Conservation (phyloP, 2,329 filamentous ascomycete species). For the Fusarium sp. region DNA sequence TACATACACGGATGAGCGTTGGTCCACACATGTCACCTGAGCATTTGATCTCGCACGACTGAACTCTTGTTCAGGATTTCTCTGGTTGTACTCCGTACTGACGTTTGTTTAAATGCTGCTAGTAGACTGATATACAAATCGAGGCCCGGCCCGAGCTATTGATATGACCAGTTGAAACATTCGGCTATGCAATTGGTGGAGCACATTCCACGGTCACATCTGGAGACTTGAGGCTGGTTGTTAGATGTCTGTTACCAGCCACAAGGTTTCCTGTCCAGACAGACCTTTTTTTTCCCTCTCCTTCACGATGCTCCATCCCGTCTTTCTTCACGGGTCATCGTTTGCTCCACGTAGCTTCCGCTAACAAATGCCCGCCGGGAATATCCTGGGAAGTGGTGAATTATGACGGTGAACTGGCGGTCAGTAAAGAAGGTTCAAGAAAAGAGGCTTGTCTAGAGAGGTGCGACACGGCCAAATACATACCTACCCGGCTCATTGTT, state of each 20-base stretch:
- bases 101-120: slow-evolving; percentile 8
- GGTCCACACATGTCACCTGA: slow-evolving; percentile 18
- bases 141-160: slow-evolving; percentile 40
- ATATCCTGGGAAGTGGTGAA: slow-evolving; percentile 32
- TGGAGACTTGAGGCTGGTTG: neutral
- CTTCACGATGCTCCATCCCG: slow-evolving; percentile 21
- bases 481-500: slow-evolving; percentile 8
- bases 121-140: slow-evolving; percentile 26
- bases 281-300: neutral
- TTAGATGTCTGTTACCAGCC: neutral
- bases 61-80: slow-evolving; percentile 20
- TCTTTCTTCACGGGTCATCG: slow-evolving; percentile 13
- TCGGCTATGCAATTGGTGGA: slow-evolving; percentile 3
- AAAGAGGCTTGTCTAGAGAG: slow-evolving; percentile 25
- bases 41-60: slow-evolving; percentile 21
- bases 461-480: slow-evolving; percentile 20
- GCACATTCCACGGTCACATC: neutral
- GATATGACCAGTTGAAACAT: slow-evolving; percentile 21
- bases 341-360: slow-evolving; percentile 36
- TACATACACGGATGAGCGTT: slow-evolving; percentile 16
- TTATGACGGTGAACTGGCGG: slow-evolving; percentile 57
- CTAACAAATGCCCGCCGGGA: slow-evolving; percentile 31
- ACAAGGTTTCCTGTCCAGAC: slow-evolving; percentile 10
- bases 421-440: slow-evolving; percentile 45
- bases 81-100: neutral